Percentiles rank a stretch among this genome's conserved stretches.
phyloP scores from a whole-genome alignment of 139 green algal genomes.

The Chlamydomonas asymmetrica region DNA sequence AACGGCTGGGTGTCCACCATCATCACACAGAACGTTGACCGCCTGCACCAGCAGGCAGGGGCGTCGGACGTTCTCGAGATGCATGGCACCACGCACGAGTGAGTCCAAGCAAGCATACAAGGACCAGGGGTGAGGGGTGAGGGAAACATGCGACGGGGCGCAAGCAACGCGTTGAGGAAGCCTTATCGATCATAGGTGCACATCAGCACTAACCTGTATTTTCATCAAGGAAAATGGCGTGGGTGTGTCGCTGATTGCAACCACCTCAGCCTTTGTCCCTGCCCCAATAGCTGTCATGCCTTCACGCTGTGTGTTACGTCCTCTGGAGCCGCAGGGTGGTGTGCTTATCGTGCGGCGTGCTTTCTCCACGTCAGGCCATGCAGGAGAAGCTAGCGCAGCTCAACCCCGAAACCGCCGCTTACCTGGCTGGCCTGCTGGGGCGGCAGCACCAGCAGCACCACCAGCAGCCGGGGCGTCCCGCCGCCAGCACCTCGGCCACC shows the following conservation, averaged over 20 bases:
- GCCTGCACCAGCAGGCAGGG: constrained; percentile 81
- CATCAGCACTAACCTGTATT: no score
- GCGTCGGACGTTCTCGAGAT: constrained; percentile 79
- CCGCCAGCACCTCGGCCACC: no score
- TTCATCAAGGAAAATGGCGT: no score
- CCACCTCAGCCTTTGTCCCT: no score
- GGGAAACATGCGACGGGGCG: not conserved
- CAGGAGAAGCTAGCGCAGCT: constrained; percentile 64
- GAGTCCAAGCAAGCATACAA: no score
- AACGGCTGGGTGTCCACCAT: constrained; percentile 61
- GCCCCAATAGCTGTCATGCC: no score
- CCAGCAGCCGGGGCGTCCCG: constrained; percentile 26
- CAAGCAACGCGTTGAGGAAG: not conserved
- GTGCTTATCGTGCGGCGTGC: constrained; percentile 66
- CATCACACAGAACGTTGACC: constrained; percentile 97
- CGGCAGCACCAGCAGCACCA: constrained; percentile 4
- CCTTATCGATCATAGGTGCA: not conserved
- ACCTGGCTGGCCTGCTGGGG: constrained; percentile 25
- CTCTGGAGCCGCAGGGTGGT: constrained; percentile 52
- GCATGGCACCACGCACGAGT: constrained; percentile 92
- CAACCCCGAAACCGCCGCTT: constrained; percentile 62
- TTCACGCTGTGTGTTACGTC: no score
- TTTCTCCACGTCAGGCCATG: constrained; percentile 49
- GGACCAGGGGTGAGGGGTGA: not conserved
- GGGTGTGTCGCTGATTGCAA: no score